Conservation (phyloP, 306 rosid genomes). For the Oxytropis ochrocephala region DNA sequence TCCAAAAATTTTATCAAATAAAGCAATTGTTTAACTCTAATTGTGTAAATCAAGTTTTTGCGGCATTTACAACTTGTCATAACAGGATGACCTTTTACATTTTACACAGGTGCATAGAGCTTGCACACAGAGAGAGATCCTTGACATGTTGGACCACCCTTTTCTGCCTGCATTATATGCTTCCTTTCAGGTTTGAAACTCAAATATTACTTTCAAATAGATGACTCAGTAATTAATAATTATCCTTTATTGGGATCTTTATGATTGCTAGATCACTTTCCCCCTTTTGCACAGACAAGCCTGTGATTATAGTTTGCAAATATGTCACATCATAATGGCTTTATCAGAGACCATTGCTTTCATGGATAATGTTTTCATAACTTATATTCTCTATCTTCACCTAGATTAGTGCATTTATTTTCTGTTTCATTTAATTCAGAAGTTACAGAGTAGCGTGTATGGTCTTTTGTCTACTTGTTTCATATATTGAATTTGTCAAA, state of each 20-base stretch:
- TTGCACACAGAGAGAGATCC: conserved; percentile 94
- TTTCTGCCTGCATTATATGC: conserved; percentile 94
- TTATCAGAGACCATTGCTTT: background rate
- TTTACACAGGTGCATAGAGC: conserved; percentile 87
- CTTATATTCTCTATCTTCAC: background rate
- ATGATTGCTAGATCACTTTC: background rate
- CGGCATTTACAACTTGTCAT: background rate
- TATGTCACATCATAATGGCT: background rate
- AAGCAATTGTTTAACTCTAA: background rate
- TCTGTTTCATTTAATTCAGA: background rate
- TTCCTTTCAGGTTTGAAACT: conserved; percentile 81
- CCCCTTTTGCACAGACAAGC: background rate
- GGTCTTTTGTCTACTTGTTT: background rate
- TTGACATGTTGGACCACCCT: conserved; percentile 96
- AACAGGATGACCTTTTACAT: conserved; percentile 5
- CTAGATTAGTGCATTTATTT: background rate
- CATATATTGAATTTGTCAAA: background rate
- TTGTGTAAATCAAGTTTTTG: background rate
- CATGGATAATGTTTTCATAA: background rate
- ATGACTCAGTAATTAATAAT: background rate
- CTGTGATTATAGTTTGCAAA: background rate
- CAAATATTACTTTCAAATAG: background rate
- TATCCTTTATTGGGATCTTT: background rate
- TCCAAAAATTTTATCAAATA: background rate
- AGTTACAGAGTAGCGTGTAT: background rate